These are phyloP conservation scores for Suillus occidentalis DNA, from an alignment of 768 basidiomycete species.

Conservation along the genomic window DNA sequence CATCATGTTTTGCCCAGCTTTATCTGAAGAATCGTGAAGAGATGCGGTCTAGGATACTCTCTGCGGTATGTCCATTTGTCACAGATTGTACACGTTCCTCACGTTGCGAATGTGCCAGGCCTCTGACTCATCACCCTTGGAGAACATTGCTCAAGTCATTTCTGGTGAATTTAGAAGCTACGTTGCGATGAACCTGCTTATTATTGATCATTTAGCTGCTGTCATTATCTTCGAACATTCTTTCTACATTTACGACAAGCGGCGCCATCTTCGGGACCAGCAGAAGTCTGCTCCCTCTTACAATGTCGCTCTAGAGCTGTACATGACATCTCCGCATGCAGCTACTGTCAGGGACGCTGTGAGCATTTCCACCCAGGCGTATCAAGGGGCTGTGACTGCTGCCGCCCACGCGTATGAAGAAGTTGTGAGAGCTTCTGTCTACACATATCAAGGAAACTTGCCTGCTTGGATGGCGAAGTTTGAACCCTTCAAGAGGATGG, in stretches of 20 bases:
- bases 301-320: background rate
- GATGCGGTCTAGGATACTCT: background rate
- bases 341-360: background rate
- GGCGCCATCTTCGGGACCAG: background rate
- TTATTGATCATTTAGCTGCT: background rate
- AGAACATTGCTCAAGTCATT: background rate
- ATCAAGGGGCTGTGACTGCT: background rate
- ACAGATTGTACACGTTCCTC: background rate
- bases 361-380: background rate
- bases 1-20: background rate
- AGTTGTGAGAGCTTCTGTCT: no score
- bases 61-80: background rate
- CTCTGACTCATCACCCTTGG: background rate
- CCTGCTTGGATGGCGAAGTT: background rate
- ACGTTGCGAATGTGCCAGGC: background rate
- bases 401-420: no score
- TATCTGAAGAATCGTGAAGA: rapidly evolving
- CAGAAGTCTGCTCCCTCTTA: background rate
- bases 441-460: no score
- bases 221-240: background rate
- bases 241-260: background rate
- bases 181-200: background rate
- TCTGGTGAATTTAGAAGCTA: background rate
- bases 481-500: no score
- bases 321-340: background rate